These are phyloP conservation scores for Xylaria sp. DNA, from an alignment of 2,329 filamentous ascomycete species.

Conservation along the genomic window DNA sequence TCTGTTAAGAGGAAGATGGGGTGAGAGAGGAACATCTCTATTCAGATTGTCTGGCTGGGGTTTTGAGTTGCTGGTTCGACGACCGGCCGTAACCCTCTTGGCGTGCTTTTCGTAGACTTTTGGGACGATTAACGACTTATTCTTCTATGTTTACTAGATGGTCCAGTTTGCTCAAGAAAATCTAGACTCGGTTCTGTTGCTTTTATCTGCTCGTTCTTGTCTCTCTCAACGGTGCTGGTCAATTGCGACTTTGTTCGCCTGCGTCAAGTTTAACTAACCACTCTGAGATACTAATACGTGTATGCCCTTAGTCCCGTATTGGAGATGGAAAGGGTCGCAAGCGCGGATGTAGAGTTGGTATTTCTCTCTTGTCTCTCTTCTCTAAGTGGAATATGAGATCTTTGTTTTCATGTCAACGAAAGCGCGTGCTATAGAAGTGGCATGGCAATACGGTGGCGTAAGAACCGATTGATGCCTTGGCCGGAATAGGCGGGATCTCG, in stretches of 20 bases:
- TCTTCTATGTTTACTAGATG: conserved; percentile 3
- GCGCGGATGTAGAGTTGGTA: neutral
- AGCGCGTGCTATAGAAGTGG: neutral
- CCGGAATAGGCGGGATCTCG: neutral
- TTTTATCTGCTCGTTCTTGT: neutral
- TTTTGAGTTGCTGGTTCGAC: conserved; percentile 18
- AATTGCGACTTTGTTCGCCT: neutral
- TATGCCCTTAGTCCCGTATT: neutral
- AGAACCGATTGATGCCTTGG: too few relatives aligned
- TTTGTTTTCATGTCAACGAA: neutral
- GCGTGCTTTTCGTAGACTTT: conserved; percentile 13
- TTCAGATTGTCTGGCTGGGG: neutral
- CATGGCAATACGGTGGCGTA: neutral
- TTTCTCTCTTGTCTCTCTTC: neutral
- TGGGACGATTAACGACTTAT: conserved; percentile 17
- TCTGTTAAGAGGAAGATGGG: conserved; percentile 67
- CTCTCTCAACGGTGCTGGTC: neutral
- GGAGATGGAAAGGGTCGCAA: neutral
- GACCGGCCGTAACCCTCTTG: conserved; percentile 6
- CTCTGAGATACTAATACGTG: neutral
- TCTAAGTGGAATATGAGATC: neutral
- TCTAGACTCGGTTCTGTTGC: conserved; percentile 4
- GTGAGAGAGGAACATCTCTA: neutral
- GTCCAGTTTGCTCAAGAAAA: conserved; percentile 7
- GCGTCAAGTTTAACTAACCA: neutral